These are phyloP conservation scores for Apiospora marii DNA, from an alignment of 2,329 filamentous ascomycete genomes.

Conservation along the genomic window DNA sequence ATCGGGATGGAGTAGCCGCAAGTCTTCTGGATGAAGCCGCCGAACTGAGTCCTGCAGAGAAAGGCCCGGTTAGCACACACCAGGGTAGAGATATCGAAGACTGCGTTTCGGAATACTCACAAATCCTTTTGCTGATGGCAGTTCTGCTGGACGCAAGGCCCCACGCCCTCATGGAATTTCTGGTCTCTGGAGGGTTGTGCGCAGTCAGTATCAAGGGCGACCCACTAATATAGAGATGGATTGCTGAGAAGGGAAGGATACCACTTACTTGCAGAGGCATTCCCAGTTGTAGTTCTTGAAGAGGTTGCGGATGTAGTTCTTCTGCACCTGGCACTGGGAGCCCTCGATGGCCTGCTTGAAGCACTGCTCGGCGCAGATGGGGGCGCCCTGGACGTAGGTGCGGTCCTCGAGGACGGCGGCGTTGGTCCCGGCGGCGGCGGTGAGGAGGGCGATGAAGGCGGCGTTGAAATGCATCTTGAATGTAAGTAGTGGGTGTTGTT, in stretches of 20 bases:
- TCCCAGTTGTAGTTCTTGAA: not conserved
- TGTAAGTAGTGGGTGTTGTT: not conserved
- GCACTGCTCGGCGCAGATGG: conserved; percentile 3
- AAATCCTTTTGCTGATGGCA: not conserved
- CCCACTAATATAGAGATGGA: not conserved
- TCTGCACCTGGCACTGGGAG: not conserved
- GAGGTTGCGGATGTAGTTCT: conserved; percentile 8
- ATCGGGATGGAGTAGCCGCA: not conserved
- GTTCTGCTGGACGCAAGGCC: not conserved
- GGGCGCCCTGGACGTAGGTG: not conserved
- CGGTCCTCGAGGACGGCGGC: not conserved
- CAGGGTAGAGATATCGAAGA: not conserved
- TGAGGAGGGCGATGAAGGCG: not conserved
- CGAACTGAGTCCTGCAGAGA: not conserved
- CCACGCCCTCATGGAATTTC: not conserved
- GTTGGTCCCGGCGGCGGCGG: not conserved
- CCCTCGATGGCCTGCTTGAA: not conserved
- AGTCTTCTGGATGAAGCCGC: not conserved
- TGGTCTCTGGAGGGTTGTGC: not conserved
- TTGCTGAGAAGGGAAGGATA: no score
- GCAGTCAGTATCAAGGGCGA: not conserved
- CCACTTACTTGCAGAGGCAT: not conserved
- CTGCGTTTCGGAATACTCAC: not conserved
- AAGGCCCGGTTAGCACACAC: not conserved
- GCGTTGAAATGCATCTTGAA: conserved; percentile 10